These are phyloP conservation scores for Metschnikowia continentalis DNA, from an alignment of 805 yeast species.

Conservation along the genomic window DNA sequence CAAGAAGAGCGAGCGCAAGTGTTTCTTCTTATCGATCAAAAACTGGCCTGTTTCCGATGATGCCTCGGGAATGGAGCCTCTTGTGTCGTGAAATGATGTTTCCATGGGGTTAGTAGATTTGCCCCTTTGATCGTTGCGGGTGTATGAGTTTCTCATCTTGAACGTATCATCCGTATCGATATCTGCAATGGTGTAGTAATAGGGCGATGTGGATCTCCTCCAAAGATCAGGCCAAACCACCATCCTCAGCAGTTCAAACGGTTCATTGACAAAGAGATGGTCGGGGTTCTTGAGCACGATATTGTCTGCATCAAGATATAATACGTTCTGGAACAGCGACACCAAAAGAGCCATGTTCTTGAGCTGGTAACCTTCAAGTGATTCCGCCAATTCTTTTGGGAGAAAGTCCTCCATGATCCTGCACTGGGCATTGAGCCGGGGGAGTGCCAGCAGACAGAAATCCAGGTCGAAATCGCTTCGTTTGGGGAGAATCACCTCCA, in stretches of 20 bases:
- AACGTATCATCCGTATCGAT: constrained; percentile 20
- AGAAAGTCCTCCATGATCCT: constrained; percentile 45
- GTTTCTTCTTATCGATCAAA: constrained; percentile 31
- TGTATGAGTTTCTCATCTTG: constrained; percentile 26
- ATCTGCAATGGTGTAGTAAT: constrained; percentile 31
- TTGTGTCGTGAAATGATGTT: constrained; percentile 25
- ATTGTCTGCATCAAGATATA: constrained; percentile 40
- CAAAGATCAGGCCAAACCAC: constrained; percentile 42
- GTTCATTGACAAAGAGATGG: constrained; percentile 29
- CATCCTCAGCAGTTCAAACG: constrained; percentile 25
- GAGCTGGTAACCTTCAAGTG: constrained; percentile 30
- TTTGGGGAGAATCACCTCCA: constrained; percentile 35
- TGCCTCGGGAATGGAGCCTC: constrained; percentile 34
- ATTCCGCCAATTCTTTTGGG: constrained; percentile 17
- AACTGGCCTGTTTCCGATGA: constrained; percentile 39
- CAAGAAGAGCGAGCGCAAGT: constrained; percentile 28
- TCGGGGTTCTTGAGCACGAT: constrained; percentile 36
- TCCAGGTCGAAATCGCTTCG: constrained; percentile 30
- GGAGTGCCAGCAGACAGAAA: constrained; percentile 31
- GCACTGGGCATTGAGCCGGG: constrained; percentile 31
- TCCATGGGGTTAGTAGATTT: constrained; percentile 7
- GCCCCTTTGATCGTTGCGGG: constrained; percentile 26
- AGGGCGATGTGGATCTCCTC: constrained; percentile 39
- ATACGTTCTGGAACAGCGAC: constrained; percentile 32
- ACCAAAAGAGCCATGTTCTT: constrained; percentile 36